phyloP scores from a whole-genome alignment of 202 grass and related monocot genomes.

The Setaria italica region DNA sequence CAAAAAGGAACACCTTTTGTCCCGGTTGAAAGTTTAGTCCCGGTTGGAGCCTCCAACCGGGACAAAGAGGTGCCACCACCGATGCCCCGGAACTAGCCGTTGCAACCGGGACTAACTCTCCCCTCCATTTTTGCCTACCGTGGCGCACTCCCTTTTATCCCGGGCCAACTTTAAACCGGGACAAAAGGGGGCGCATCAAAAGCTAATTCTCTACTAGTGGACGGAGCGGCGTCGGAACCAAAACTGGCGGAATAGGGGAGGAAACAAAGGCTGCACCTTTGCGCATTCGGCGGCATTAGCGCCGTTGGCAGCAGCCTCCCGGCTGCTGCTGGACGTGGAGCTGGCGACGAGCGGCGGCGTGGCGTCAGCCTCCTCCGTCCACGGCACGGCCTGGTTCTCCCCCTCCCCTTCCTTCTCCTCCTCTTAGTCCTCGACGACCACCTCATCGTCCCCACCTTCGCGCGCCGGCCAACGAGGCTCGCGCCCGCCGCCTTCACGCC shows the following conservation, averaged over 20 bases:
- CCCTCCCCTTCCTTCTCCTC: slow-evolving; percentile 67
- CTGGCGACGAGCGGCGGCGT: slow-evolving; percentile 66
- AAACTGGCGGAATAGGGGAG: slow-evolving; percentile 4
- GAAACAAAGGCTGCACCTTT: slow-evolving; percentile 36
- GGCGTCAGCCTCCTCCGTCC: slow-evolving; percentile 52
- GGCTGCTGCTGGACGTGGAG: slow-evolving; percentile 75
- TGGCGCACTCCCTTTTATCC: too few relatives aligned
- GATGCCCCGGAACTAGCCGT: too few relatives aligned
- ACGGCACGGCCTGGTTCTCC: slow-evolving; percentile 96
- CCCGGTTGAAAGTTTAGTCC: too few relatives aligned
- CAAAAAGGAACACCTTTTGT: too few relatives aligned
- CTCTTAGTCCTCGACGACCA: slow-evolving; percentile 32
- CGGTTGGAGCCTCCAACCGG: too few relatives aligned
- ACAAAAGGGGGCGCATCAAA: too few relatives aligned
- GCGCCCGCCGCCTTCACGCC: too few relatives aligned
- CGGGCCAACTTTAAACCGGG: too few relatives aligned
- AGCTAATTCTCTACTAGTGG: too few relatives aligned
- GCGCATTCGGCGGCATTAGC: slow-evolving; percentile 13
- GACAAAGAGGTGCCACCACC: too few relatives aligned
- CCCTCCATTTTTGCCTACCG: too few relatives aligned
- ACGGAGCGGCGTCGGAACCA: background rate
- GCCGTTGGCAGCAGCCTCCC: slow-evolving; percentile 30
- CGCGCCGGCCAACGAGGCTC: background rate
- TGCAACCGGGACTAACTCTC: too few relatives aligned
- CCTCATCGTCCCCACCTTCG: slow-evolving; percentile 24